Conservation (phyloP, 805 yeast species). For the Lachancea meyersii region DNA sequence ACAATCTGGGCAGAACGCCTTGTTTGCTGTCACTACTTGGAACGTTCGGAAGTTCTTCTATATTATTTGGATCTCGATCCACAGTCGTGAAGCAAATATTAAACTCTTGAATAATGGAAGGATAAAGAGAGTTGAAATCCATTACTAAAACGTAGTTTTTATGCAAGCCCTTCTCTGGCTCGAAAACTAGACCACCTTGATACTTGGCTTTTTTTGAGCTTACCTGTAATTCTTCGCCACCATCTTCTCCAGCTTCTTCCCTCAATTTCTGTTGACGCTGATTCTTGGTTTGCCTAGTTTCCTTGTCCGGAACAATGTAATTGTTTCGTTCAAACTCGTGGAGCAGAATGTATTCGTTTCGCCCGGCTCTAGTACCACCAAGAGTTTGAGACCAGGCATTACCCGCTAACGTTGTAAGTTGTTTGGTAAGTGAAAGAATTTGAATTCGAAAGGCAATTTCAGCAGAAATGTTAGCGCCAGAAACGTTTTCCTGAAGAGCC, state of each 20-base stretch:
- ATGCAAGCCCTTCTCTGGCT: constrained; percentile 92
- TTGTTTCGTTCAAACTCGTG: constrained; percentile 83
- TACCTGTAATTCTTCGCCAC: constrained; percentile 37
- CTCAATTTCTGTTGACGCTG: constrained; percentile 29
- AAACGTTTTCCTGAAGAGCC: constrained; percentile 63
- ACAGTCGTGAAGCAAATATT: constrained; percentile 97
- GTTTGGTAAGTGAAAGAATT: constrained; percentile 81
- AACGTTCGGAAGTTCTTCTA: constrained; percentile 59
- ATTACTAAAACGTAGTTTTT: constrained; percentile 83
- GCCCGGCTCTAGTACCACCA: constrained; percentile 91
- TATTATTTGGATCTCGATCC: constrained; percentile 51
- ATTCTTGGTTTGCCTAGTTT: constrained; percentile 37
- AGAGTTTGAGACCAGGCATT: constrained; percentile 95
- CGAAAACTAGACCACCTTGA: constrained; percentile 93
- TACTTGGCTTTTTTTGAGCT: constrained; percentile 63
- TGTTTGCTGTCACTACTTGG: constrained; percentile 54
- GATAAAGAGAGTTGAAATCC: constrained; percentile 97
- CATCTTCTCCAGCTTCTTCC: constrained; percentile 23
- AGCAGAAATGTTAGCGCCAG: constrained; percentile 63
- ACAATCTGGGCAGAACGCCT: constrained; percentile 83
- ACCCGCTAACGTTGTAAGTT: constrained; percentile 89
- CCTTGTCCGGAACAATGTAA: constrained; percentile 85
- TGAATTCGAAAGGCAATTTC: constrained; percentile 78
- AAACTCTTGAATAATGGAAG: constrained; percentile 93
- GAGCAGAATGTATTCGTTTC: constrained; percentile 86